Base-by-base conservation (phyloP, 805 yeast species). In the Teunomyces barrocoloradensis region DNA sequence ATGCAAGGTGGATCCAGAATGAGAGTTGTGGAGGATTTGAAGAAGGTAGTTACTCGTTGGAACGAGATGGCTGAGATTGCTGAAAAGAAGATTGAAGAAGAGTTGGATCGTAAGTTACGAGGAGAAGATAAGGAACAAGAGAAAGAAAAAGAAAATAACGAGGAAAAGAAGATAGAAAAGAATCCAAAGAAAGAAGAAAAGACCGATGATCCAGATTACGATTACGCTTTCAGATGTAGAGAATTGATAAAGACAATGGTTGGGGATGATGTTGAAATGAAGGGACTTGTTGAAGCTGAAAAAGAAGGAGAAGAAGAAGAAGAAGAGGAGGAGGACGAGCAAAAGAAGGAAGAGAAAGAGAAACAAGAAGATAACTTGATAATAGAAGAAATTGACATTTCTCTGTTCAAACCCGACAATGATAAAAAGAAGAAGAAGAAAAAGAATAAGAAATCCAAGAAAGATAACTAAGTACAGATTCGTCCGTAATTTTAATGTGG, bases 1-100 rank as follows among this genome's bases (percentile, higher is more conserved):
- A 59, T 87, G 23, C 85, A 84, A 62, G 95, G 95, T 1, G 88
- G 87, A 0, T 79, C 89, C 2, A 71, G 81, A 52, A 78, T 73
- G 23, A 68, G 95, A 52, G 60, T 85, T 7, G 65, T 77, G 2
- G 75, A 64, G 3, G 81, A 78, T 3, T 69, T 84, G 59, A 67
- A 65, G 49, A 66, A 58, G 6, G 75, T 78, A 1, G 65, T 84
- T 9, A 64, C 66, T 0, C 60, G 66, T 35, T 87, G 92, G 91
- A 86, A 86, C 54, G 64, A 62, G 33, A 58, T 69, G 41, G 77
- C 76, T 39, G 64, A 60, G 37, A 70, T 69, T 33, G 75, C 74
- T 9, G 76, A 73, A 44, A 67, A 58, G 35, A 66, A 66, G 47
- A 59, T 76, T 27, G 69, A 74, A 48, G 63, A 64, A 40, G 69